Conservation (phyloP, 352 stramenopile genomes). For the Pythium coloratum region DNA sequence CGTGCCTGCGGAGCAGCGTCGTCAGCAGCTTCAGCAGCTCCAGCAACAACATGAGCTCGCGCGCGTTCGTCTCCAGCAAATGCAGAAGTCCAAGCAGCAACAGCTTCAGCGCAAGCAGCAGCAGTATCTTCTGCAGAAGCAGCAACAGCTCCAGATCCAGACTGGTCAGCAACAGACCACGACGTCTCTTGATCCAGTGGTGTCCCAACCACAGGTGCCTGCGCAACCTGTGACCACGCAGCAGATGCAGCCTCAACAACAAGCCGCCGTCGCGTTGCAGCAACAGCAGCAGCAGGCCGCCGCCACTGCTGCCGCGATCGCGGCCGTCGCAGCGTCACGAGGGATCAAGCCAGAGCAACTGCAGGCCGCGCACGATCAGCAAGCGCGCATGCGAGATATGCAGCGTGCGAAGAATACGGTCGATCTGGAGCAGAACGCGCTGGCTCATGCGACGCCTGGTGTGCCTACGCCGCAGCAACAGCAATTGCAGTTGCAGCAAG, state of each 20-base stretch:
- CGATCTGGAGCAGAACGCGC: constrained; percentile 44
- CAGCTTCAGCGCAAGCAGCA: constrained; percentile 32
- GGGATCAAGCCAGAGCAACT: constrained; percentile 63
- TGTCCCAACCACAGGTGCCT: not conserved
- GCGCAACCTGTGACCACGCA: not conserved
- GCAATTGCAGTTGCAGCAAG: not conserved
- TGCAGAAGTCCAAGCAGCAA: not conserved
- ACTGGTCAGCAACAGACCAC: not conserved
- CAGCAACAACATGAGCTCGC: constrained; percentile 36
- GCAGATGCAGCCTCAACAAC: constrained; percentile 9
- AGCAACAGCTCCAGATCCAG: constrained; percentile 10
- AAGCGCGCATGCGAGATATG: constrained; percentile 61
- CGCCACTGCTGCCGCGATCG: constrained; percentile 27
- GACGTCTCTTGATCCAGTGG: not conserved
- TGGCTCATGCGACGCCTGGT: constrained; percentile 5
- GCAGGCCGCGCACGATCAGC: constrained; percentile 52
- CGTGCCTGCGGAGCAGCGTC: constrained; percentile 55
- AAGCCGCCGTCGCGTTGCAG: constrained; percentile 11
- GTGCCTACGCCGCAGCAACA: constrained; percentile 7
- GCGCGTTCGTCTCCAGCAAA: not conserved
- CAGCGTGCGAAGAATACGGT: constrained; percentile 58
- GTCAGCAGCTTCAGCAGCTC: constrained; percentile 72
- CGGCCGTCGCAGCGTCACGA: constrained; percentile 29
- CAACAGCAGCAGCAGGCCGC: constrained; percentile 25
- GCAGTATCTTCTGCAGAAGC: constrained; percentile 36